A percentile compares a stretch with the other conserved stretches of the same genome.
phyloP scores from a whole-genome alignment of 148 eudicot genomes.

The Linanthus parryae region DNA sequence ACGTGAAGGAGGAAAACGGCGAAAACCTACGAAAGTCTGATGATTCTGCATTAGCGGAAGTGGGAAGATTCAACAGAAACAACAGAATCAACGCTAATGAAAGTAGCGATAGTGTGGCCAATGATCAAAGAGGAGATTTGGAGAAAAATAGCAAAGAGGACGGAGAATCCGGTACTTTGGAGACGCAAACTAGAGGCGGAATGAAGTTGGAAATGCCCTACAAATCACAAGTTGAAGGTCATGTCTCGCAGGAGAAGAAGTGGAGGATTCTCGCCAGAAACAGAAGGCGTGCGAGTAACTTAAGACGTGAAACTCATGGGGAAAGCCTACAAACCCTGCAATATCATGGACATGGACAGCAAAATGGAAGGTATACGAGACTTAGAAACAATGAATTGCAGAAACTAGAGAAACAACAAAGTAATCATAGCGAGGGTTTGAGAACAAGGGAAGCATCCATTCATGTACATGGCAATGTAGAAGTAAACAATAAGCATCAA shows the following conservation, averaged over 20 bases:
- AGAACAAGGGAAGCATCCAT: background rate
- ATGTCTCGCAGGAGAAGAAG: constrained; percentile 29
- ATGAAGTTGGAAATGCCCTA: too few relatives aligned
- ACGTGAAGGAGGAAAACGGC: constrained; percentile 6
- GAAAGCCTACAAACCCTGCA: background rate
- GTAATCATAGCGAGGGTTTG: background rate
- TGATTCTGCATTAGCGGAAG: too few relatives aligned
- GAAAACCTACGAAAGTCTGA: constrained; percentile 10
- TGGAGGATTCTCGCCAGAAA: constrained; percentile 25
- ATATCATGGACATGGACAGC: constrained; percentile 6
- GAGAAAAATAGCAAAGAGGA: too few relatives aligned
- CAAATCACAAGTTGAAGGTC: too few relatives aligned
- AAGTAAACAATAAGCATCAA: background rate
- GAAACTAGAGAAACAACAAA: constrained; percentile 1
- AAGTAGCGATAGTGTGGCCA: too few relatives aligned
- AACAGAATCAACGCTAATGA: too few relatives aligned
- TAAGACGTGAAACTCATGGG: background rate
- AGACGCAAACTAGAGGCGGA: too few relatives aligned
- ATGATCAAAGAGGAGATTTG: too few relatives aligned
- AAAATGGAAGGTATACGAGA: constrained; percentile 11
- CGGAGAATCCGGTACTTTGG: too few relatives aligned
- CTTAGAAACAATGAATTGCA: constrained; percentile 6
- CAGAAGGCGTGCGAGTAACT: background rate
- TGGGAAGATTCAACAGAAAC: too few relatives aligned
- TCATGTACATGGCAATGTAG: background rate